Evolutionary conservation across 495 filamentous ascomycete species (phyloP).

Genomic region (Cladorrhinum samala): DNA sequence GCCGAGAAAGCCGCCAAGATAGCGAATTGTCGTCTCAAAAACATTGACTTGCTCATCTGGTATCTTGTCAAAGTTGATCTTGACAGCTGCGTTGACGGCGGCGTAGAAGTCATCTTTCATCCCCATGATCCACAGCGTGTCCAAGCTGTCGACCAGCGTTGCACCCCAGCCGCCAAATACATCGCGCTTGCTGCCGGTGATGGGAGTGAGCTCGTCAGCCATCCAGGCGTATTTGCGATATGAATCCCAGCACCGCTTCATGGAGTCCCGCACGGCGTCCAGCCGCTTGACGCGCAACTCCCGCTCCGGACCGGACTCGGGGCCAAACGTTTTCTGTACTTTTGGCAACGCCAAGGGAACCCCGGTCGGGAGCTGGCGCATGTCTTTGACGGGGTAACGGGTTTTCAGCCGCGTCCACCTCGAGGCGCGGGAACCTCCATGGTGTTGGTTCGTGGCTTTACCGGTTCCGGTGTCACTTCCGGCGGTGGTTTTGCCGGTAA

Average conservation of each 20-base stretch:
- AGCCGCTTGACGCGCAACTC: slow-evolving; percentile 35
- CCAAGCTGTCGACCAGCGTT: slow-evolving; percentile 82
- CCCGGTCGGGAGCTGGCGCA: slow-evolving; percentile 66
- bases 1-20: slow-evolving; percentile 69
- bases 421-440: background rate
- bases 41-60: slow-evolving; percentile 54
- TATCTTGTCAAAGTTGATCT: slow-evolving; percentile 79
- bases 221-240: slow-evolving; percentile 74
- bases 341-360: slow-evolving; percentile 59
- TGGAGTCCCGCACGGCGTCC: slow-evolving; percentile 57
- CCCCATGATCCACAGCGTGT: slow-evolving; percentile 95
- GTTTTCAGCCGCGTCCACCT: slow-evolving; percentile 29
- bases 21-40: slow-evolving; percentile 77
- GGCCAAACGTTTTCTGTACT: slow-evolving; percentile 52
- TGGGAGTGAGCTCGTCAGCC: slow-evolving; percentile 67
- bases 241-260: slow-evolving; percentile 68
- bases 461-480: background rate
- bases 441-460: background rate
- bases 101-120: slow-evolving; percentile 83
- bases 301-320: slow-evolving; percentile 27
- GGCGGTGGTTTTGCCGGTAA: background rate
- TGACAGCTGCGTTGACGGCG: slow-evolving; percentile 66
- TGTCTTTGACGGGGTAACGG: slow-evolving; percentile 54
- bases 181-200: slow-evolving; percentile 49
- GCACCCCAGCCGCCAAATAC: slow-evolving; percentile 92